Conservation (phyloP, 257 asterid species). For the Cruciata laevipes region DNA sequence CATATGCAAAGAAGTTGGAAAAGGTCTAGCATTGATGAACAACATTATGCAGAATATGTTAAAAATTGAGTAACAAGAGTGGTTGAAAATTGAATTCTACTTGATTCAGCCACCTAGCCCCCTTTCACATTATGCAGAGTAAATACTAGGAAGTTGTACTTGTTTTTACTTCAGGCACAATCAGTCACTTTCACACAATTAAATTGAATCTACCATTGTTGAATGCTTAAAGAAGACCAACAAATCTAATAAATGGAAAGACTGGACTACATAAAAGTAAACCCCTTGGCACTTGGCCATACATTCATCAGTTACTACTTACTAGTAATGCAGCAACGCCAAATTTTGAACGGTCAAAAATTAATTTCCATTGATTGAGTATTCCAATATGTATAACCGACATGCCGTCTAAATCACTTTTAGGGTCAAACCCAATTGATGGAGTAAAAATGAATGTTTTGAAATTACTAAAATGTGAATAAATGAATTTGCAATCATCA, state of each 20-base stretch:
- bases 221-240: neutral
- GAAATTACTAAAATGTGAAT: too few species aligned
- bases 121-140: neutral
- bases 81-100: neutral
- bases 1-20: too few species aligned
- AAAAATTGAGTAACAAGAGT: neutral
- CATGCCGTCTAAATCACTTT: too few species aligned
- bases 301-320: too few species aligned
- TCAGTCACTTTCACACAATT: neutral
- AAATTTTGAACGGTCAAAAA: too few species aligned
- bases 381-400: neutral
- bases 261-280: neutral
- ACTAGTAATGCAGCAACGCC: neutral
- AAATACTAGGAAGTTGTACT: neutral
- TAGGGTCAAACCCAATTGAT: too few species aligned
- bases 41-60: too few species aligned
- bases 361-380: neutral
- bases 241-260: constrained; percentile 14
- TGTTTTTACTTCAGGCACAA: neutral
- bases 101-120: constrained; percentile 6
- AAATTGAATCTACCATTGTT: constrained; percentile 5
- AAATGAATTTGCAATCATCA: too few species aligned
- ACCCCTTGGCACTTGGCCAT: neutral
- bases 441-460: too few species aligned
- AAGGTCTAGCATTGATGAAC: neutral